Base-by-base conservation (phyloP, 2,329 filamentous ascomycete genomes). In the Myriosclerotinia duriaeana region DNA sequence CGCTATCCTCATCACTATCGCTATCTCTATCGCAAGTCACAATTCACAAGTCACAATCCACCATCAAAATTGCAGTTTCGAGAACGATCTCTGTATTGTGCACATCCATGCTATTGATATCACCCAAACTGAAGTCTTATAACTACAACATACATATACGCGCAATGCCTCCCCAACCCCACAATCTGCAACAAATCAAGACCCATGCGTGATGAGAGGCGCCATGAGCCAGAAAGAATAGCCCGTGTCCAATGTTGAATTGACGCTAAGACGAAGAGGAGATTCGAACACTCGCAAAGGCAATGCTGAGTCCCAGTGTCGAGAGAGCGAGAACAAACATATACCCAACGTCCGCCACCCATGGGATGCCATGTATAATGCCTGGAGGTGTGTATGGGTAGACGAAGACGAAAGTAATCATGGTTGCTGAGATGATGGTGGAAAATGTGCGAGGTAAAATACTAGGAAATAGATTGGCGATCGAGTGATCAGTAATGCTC, bases 181-280 rank as follows among this genome's bases (percentile, higher is more conserved):
- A 50, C 50, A 17, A 55, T 55, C 11, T 36, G 40, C 30, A 34
- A 64, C 30, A 50, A 22, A 50, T 61, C 30, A 36, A 38, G 38
- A 52, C 8, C 58, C 44, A 40, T 50, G 58, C 50, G 26, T 50
- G 15, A 60, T 38, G 50, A 30, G 48, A 52, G 22, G 15, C 7
- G 48, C 15, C 5, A 52, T 52, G 48, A 52, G 48, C 22, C 22
- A 8, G 14, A 61, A 26, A 50, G 58, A 61, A 50, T 20, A 17
- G n/a, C n/a, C n/a, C 6, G 22, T n/a, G 20, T 50, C 42, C 2
- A 30, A 64, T 64, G 62, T 64, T 64, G 62, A 48, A 64, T 64
- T 36, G 53, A 58, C 62, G 6, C 26, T 42, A 15, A 30, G 15
- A n/a, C 26, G 20, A 46, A 48, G 20, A 22, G 44, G 17, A 22